Conservation (phyloP, 176 grass and related monocot species). For the sorghum (Sorghum bicolor) region DNA sequence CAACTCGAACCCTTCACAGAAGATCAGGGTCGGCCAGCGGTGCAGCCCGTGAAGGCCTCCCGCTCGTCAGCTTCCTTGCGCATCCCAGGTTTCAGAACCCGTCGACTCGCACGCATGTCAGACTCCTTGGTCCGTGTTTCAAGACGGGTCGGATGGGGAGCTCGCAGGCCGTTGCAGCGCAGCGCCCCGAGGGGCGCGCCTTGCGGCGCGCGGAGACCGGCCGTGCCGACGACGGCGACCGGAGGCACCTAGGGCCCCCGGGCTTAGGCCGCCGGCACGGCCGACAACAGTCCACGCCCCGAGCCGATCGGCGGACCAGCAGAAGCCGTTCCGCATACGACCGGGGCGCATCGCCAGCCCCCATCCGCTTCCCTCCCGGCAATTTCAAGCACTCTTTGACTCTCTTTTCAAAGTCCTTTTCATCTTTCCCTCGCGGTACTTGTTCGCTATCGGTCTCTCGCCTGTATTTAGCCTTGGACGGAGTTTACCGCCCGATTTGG, state of each 20-base stretch:
- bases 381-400: slow-evolving; percentile 91
- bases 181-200: not conserved
- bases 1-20: slow-evolving; percentile 71
- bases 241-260: too few relatives aligned
- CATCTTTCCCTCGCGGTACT: slow-evolving; percentile 76
- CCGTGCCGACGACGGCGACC: too few relatives aligned
- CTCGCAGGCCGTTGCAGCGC: not conserved
- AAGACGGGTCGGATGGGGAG: slow-evolving; percentile 65
- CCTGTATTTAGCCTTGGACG: slow-evolving; percentile 66
- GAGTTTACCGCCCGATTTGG: slow-evolving; percentile 53
- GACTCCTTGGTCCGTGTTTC: slow-evolving; percentile 89
- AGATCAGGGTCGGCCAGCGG: slow-evolving; percentile 58
- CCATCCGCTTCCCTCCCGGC: slow-evolving; percentile 75
- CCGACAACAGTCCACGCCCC: too few relatives aligned
- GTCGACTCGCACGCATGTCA: slow-evolving; percentile 35
- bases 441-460: slow-evolving; percentile 66
- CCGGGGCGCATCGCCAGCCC: slow-evolving; percentile 49
- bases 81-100: not conserved
- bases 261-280: too few relatives aligned
- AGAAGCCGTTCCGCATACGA: too few relatives aligned
- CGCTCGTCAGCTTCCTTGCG: not conserved
- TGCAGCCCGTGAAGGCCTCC: not conserved
- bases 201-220: too few relatives aligned
- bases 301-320: too few relatives aligned
- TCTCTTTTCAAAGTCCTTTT: slow-evolving; percentile 91